Evolutionary conservation across 768 basidiomycete genomes (phyloP), one percentile per base, ranked within the genome.

Genomic region (Floccularia luteovirens): DNA sequence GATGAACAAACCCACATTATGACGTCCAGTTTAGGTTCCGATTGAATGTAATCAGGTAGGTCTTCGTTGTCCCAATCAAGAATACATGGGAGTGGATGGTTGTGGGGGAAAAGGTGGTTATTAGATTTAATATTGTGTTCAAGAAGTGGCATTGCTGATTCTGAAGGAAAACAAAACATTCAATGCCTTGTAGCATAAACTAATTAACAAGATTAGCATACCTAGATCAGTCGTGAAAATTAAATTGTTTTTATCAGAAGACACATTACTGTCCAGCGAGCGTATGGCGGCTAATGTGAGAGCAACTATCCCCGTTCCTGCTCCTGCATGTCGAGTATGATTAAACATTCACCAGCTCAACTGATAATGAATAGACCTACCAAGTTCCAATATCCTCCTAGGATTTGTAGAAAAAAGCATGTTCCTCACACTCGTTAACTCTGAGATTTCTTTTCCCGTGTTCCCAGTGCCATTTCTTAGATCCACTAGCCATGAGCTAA

Each of bases 231-330:
- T 90, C 3, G 78, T 70, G 39, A 58, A 34, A 2, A 62, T 51
- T 16, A 53, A 43, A 23, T 58, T 40, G 3, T 42, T 37, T 24
- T 50, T 48, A 45, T 47, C 31, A 8, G 42, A 28, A 4, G 39
- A 16, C 20, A 24, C 42, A 23, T 45, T 38, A 11, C 21, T 39
- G n/a, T 23, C 39, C 21, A 22, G n/a, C 21, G 75, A 67, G 30
- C 78, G 68, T 7, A 88, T 54, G 2, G 74, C 67, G 1, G 77
- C 74, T 0, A 93, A 54, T 4, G 72, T 69, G 13, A 91, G 60
- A 0, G 86, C 75, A 10, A 90, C 84, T 5, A 94, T 72, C 14
- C 91, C 92, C 0, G 84, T 91, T 5, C 92, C 91, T 10, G 88
- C 75, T 21, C 91, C 91, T 88, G 41, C n/a, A n/a, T n/a, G n/a